Evolutionary conservation across 306 rosid genomes (phyloP), one percentile per base, ranked within the genome.

Genomic region (Vicia faba): DNA sequence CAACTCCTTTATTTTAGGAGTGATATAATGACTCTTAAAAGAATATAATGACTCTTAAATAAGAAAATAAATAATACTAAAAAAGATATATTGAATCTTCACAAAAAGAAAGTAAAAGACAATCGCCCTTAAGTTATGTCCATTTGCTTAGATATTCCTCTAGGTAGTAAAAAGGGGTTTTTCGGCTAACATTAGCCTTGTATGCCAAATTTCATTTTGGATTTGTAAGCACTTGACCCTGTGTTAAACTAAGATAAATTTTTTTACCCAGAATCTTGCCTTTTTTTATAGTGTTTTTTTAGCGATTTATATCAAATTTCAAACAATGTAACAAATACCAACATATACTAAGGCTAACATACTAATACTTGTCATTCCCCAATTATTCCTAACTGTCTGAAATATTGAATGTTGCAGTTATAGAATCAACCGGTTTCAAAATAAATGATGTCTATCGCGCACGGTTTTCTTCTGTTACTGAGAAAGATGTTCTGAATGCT

Each of bases 381-480:
- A 16, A 16, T 73, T 16, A 25, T 68, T 64, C 2, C 58, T 49
- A 68, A 64, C 62, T 39, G 10, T 73, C 57, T 76, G 70, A 25
- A 67, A 68, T 56, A 46, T 76, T 65, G 41, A 59, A 45, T 77
- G 16, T 58, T 84, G 87, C 92, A 92, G 98, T 92, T 78, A 84
- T 92, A 60, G 84, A 92, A 45, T 89, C 91, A 66, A 83, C 90
- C 64, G 82, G 91, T 61, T 87, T 90, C 84, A 72, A 68, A 31
- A 66, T 69, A 64, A 84, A 75, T 64, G 96, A 86, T 45, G 63
- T 70, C 79, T 86, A 83, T 75, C 96, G 98, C 63, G 98, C 98
- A 16, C 87, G 96, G 8, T 92, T 92, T 83, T 92, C 98, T 66
- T 76, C 98, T 70, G 93, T 92, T 66, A 84, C 95, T 16, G 96